Conservation (phyloP, 108 stramenopile species). For the Cyclotella kingstonii region DNA sequence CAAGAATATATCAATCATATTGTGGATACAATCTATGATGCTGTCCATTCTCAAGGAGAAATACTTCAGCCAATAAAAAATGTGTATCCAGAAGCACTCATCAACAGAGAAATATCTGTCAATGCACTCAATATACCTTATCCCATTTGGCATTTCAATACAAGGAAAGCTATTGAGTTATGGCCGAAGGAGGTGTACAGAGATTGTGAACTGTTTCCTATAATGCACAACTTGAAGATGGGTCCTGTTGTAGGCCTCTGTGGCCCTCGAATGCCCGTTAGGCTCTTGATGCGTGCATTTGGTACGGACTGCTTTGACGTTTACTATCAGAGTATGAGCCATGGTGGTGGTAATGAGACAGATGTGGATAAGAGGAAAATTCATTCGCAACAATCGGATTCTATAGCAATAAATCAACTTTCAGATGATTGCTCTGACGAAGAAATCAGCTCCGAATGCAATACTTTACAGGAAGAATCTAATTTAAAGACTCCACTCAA, state of each 20-base stretch:
- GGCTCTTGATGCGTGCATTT: constrained; percentile 60
- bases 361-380: too few relatives aligned
- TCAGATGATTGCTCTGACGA: too few relatives aligned
- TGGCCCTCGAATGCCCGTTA: constrained; percentile 50
- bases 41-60: constrained; percentile 25
- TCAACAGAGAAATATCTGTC: not conserved
- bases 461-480: too few relatives aligned
- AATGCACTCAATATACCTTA: constrained; percentile 14
- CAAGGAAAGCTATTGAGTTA: constrained; percentile 71
- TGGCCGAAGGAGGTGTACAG: constrained; percentile 71
- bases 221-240: constrained; percentile 44
- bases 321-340: constrained; percentile 60
- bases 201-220: constrained; percentile 55
- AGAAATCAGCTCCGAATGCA: too few relatives aligned
- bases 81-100: not conserved
- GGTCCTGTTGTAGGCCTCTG: constrained; percentile 50
- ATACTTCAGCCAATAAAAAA: not conserved
- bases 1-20: constrained; percentile 44
- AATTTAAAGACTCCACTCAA: too few relatives aligned
- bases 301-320: constrained; percentile 72
- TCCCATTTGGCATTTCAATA: constrained; percentile 71
- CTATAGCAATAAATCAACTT: too few relatives aligned
- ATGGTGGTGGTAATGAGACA: constrained; percentile 1
- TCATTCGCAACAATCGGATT: too few relatives aligned
- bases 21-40: constrained; percentile 22